Conservation (phyloP, 2,329 filamentous ascomycete species). For the Penicillium sclerotigenum region DNA sequence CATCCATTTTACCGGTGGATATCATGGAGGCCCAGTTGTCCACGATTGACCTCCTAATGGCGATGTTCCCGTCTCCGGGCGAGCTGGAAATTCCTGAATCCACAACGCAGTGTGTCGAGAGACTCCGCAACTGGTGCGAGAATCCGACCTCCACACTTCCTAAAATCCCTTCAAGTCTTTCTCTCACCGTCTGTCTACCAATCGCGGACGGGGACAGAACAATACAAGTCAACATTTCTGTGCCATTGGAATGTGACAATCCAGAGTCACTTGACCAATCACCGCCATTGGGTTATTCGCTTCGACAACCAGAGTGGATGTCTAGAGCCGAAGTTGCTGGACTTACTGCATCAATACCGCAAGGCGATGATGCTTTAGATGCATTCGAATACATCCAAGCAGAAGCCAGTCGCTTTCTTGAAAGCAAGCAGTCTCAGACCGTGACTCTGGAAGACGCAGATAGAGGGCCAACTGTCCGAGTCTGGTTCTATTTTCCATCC, state of each 20-base stretch:
- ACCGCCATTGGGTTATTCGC: conserved; percentile 28
- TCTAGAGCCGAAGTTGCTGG: conserved; percentile 47
- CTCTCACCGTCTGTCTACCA: conserved; percentile 25
- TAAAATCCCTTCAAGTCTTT: conserved; percentile 22
- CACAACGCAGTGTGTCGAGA: conserved; percentile 27
- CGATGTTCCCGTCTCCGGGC: conserved; percentile 48
- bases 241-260: conserved; percentile 24
- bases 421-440: conserved; percentile 12
- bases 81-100: conserved; percentile 46
- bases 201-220: conserved; percentile 23
- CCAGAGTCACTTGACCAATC: conserved; percentile 19
- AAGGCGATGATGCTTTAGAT: conserved; percentile 44
- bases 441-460: not conserved
- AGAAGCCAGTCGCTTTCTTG: conserved; percentile 32
- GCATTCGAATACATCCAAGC: conserved; percentile 48
- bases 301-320: conserved; percentile 54
- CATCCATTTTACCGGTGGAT: conserved; percentile 40
- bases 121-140: conserved; percentile 29
- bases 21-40: conserved; percentile 49
- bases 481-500: conserved; percentile 64
- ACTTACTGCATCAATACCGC: conserved; percentile 42
- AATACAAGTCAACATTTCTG: conserved; percentile 30
- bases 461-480: conserved; percentile 44
- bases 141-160: conserved; percentile 10
- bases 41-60: conserved; percentile 51